A percentile compares a stretch with the other conserved stretches of the same genome.
Evolutionary conservation across 2,329 filamentous ascomycete genomes (phyloP).

Genomic region (Pseudopyricularia cyperi): DNA sequence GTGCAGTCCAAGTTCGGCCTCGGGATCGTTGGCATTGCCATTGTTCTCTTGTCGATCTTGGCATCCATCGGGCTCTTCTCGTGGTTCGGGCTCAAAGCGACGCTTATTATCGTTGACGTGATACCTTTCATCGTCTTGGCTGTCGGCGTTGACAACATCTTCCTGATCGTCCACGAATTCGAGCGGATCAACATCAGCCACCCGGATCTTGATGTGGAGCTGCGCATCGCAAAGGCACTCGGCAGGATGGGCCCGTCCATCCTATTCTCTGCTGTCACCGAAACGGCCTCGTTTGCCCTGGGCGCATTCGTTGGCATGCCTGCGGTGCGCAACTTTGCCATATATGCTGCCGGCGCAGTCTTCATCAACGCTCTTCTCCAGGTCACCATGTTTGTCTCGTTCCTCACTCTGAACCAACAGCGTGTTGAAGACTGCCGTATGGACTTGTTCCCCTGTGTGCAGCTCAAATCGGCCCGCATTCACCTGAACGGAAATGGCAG

Average conservation of each 20-base stretch:
- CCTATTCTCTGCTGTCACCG: slow-evolving; percentile 83
- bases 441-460: slow-evolving; percentile 85
- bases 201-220: slow-evolving; percentile 76
- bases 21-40: slow-evolving; percentile 86
- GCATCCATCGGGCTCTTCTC: slow-evolving; percentile 93
- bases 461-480: slow-evolving; percentile 59
- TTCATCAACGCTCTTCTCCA: slow-evolving; percentile 96
- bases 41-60: slow-evolving; percentile 94
- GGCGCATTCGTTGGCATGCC: slow-evolving; percentile 96
- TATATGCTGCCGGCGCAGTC: slow-evolving; percentile 90
- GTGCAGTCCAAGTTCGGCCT: slow-evolving; percentile 96
- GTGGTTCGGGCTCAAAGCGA: slow-evolving; percentile 82
- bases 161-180: slow-evolving; percentile 95
- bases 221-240: slow-evolving; percentile 75
- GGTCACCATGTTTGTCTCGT: slow-evolving; percentile 91
- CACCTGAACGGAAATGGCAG: slow-evolving; percentile 50
- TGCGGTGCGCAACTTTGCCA: slow-evolving; percentile 91
- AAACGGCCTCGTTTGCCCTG: slow-evolving; percentile 85
- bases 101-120: slow-evolving; percentile 94
- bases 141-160: slow-evolving; percentile 97
- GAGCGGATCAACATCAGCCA: slow-evolving; percentile 88
- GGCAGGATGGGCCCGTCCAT: slow-evolving; percentile 96
- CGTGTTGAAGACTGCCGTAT: slow-evolving; percentile 79
- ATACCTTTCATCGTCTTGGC: slow-evolving; percentile 95
- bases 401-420: slow-evolving; percentile 81